phyloP scores from a whole-genome alignment of 2,329 filamentous ascomycete genomes.

The Pseudocercospora musae region DNA sequence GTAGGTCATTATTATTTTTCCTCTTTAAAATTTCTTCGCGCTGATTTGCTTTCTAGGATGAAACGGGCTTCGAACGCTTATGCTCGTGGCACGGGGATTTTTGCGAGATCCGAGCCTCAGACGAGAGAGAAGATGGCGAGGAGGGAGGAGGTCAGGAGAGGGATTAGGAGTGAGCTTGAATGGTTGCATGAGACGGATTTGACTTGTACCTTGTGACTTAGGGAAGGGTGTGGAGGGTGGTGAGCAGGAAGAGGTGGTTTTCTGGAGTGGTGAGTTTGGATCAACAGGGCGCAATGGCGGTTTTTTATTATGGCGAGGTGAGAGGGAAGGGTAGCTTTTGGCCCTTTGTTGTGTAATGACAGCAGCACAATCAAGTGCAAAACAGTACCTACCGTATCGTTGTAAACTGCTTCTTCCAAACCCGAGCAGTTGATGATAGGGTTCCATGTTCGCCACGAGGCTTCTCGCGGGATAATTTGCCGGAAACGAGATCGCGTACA shows the following conservation, averaged over 20 bases:
- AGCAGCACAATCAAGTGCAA: too few relatives aligned
- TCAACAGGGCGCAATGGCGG: not conserved
- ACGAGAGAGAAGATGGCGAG: slow-evolving; percentile 6
- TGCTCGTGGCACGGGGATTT: slow-evolving; percentile 11
- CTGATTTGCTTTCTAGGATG: not conserved
- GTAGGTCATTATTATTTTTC: too few relatives aligned
- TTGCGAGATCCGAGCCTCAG: not conserved
- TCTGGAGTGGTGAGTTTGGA: not conserved
- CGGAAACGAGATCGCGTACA: too few relatives aligned
- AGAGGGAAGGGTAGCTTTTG: not conserved
- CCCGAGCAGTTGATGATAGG: too few relatives aligned
- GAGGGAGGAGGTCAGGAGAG: slow-evolving; percentile 5
- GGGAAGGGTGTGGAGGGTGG: not conserved
- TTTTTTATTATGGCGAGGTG: not conserved
- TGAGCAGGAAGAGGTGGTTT: not conserved
- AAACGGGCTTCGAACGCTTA: slow-evolving; percentile 14
- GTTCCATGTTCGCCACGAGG: not conserved
- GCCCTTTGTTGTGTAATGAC: not conserved
- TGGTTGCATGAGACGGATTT: slow-evolving; percentile 16
- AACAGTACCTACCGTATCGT: not conserved
- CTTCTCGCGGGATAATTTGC: too few relatives aligned
- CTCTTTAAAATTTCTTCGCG: not conserved
- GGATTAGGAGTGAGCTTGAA: slow-evolving; percentile 11
- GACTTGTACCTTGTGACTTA: slow-evolving; percentile 14
- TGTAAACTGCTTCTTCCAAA: not conserved